Evolutionary conservation across 208 protist species (phyloP), one percentile per base, ranked within the genome.

Genomic region (Leishmania tropica): DNA sequence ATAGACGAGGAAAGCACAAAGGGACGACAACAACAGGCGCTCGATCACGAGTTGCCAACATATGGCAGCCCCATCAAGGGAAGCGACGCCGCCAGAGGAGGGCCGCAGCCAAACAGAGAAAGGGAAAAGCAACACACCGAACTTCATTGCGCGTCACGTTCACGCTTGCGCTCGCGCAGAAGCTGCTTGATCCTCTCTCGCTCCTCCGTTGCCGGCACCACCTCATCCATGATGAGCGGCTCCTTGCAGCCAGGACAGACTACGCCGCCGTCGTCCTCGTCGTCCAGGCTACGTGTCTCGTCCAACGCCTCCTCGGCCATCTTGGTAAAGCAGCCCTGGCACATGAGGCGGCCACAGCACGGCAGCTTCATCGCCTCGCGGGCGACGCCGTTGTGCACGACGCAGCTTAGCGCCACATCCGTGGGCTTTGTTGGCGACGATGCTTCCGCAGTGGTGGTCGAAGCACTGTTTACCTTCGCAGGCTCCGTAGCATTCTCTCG

Each of bases 161-260:
- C 77, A 11, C 81, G 84, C 51, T 87, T 89, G 51, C 86, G 75
- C 58, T 70, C 47, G 2, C 58, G 70, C 28, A 80, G 51, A 4
- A 87, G 70, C 35, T 71, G 65, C 54, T 86, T 84, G 72, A 97
- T 95, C n/a, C 85, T 56, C 76, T 90, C 82, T 6, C 90, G 89
- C 76, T 92, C 93, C 40, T 90, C 87, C 19, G 79, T 58, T 6
- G 92, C 93, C 8, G 84, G 81, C 42, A 76, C 78, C 37, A 97
- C 91, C 37, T 96, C 93, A 51, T 94, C 91, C 40, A 96, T 85
- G 53, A 89, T 81, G n/a, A 97, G 83, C 60, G 87, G 85, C 79
- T 96, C 88, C 24, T 89, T 74, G 76, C 95, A 97, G 19, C 79
- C 60, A 5, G 95, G 95, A 78, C 95, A 97, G 17, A 83, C 21